Conservation (phyloP, 1,139 yeast genomes). For the Pneumocystis carinii region DNA sequence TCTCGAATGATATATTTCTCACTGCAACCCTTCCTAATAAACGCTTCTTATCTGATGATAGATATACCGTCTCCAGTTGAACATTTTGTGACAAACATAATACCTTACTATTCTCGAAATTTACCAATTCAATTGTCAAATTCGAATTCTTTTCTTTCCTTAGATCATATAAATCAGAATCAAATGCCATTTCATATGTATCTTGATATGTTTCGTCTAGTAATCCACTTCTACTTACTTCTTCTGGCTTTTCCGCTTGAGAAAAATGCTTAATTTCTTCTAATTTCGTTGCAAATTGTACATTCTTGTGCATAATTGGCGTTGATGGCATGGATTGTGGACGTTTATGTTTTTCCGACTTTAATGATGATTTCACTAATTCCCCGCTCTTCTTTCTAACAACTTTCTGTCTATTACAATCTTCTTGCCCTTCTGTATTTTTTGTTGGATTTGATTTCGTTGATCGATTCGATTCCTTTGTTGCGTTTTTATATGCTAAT, state of each 20-base stretch:
- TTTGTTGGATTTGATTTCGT: neutral
- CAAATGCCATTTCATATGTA: constrained; percentile 4
- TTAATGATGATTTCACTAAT: constrained; percentile 58
- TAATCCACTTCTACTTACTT: constrained; percentile 52
- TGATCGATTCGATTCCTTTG: neutral
- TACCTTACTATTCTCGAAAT: constrained; percentile 29
- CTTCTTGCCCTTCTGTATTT: neutral
- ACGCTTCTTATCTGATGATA: constrained; percentile 41
- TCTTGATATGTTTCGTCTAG: constrained; percentile 28
- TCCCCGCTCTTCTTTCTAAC: constrained; percentile 57
- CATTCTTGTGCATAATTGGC: constrained; percentile 49
- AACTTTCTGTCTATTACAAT: constrained; percentile 31
- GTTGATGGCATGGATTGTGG: constrained; percentile 60
- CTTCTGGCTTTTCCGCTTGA: constrained; percentile 56
- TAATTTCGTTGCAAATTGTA: constrained; percentile 55
- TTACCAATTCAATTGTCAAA: constrained; percentile 40
- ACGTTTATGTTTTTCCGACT: constrained; percentile 32
- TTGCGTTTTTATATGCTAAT: neutral
- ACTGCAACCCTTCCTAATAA: constrained; percentile 66
- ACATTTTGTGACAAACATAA: constrained; percentile 24
- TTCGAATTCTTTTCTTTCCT: constrained; percentile 22
- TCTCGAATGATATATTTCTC: constrained; percentile 49
- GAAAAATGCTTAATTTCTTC: constrained; percentile 60
- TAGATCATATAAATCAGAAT: constrained; percentile 6
- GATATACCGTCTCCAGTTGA: constrained; percentile 48